These are phyloP conservation scores for Penicillium olsonii DNA, from an alignment of 2,329 filamentous ascomycete genomes.

Conservation along the genomic window DNA sequence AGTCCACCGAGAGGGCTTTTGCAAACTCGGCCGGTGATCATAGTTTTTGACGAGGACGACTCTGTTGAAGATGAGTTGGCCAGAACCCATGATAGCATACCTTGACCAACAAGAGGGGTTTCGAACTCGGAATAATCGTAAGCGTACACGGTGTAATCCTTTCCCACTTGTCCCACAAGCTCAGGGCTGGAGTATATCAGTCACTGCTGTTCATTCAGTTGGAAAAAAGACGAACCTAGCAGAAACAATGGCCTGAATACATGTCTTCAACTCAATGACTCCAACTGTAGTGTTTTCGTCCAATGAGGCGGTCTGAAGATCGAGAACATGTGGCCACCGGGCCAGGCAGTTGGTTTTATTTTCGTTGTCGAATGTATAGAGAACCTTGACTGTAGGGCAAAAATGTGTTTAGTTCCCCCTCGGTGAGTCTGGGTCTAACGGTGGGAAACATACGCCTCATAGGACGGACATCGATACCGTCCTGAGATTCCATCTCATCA, in stretches of 20 bases:
- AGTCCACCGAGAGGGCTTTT: slow-evolving; percentile 77
- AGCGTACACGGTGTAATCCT: slow-evolving; percentile 95
- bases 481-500: slow-evolving; percentile 46
- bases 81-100: slow-evolving; percentile 85
- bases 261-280: slow-evolving; percentile 81
- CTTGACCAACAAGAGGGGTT: slow-evolving; percentile 89
- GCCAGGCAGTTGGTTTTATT: slow-evolving; percentile 88
- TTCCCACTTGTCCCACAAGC: slow-evolving; percentile 69
- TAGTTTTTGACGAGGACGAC: slow-evolving; percentile 60
- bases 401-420: slow-evolving; percentile 17
- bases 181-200: slow-evolving; percentile 67
- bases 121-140: slow-evolving; percentile 96
- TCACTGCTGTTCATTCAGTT: background rate
- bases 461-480: slow-evolving; percentile 60
- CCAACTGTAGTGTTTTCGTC: slow-evolving; percentile 82
- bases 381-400: slow-evolving; percentile 74
- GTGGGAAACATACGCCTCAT: slow-evolving; percentile 64
- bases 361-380: slow-evolving; percentile 92
- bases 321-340: slow-evolving; percentile 75
- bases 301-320: slow-evolving; percentile 76
- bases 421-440: background rate
- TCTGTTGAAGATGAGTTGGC: slow-evolving; percentile 59
- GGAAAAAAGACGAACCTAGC: slow-evolving; percentile 52
- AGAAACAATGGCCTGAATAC: slow-evolving; percentile 76
- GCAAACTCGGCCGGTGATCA: slow-evolving; percentile 84